Evolutionary conservation across 1,284 basidiomycete species (phyloP), one percentile per base, ranked within the genome.

Genomic region (Neotropicomus parvogracilis): DNA sequence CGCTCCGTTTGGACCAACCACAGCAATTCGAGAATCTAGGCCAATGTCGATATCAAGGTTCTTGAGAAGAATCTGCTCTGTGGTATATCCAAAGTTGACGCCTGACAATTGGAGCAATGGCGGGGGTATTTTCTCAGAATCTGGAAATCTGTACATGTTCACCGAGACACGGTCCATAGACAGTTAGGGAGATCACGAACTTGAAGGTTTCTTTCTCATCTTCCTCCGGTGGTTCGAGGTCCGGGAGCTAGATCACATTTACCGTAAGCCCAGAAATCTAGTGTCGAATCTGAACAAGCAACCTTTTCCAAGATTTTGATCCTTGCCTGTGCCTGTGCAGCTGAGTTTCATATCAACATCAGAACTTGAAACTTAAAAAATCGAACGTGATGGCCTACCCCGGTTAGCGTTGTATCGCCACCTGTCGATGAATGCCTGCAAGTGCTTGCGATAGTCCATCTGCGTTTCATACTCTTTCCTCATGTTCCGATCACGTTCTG

Each of bases 261-360:
- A 26, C 34, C 10, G 12, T 32, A 24, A 6, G 24, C 21, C 17
- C 17, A 11, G 20, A 19, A 11, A 9, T 40, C 20, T 11, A 13
- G 26, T 11, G 31, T 20, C 13, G 24, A 10, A 40, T 27, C 11
- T 3, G 13, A 40, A 27, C 12, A 5, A 46, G 59, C 2, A 44
- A 83, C 85, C 73, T 97, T 97, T 68, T 99, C 97, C 42, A 99
- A 75, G 54, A 98, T 95, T 72, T 99, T 99, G 70, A 99, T 97
- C 69, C 94, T 95, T 59, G 87, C 91, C 66, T 97, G 95, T 26
- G 95, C 94, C 69, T 97, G 94, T 2, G 91, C 81, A 52, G 92
- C 92, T 81, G 48, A 26, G 46, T 20, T n/a, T 14, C 29, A 24
- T 12, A 27, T 8, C 36, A 11, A 29, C 11, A 20, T 63, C 32